phyloP scores from a whole-genome alignment of 106 monocot genomes.

The Dendrobium catenatum region DNA sequence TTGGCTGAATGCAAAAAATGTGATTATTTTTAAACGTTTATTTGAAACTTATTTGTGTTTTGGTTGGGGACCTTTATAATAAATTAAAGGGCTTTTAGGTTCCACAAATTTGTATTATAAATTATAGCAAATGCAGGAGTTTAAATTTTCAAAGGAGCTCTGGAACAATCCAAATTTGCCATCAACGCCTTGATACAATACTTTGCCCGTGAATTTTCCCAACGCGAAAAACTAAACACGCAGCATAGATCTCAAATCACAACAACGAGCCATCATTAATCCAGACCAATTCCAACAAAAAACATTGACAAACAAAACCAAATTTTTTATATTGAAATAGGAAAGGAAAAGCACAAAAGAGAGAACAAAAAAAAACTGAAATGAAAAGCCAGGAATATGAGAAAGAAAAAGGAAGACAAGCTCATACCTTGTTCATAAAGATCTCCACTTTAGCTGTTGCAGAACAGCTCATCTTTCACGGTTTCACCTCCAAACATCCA shows the following conservation, averaged over 20 bases:
- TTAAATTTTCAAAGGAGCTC: not conserved
- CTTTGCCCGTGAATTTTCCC: not conserved
- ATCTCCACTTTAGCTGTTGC: not conserved
- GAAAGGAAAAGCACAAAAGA: not conserved
- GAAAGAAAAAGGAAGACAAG: not conserved
- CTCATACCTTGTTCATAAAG: not conserved
- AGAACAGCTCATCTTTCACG: not conserved
- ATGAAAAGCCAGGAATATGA: not conserved
- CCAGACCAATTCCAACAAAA: not conserved
- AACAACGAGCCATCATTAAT: not conserved
- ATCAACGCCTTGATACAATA: not conserved
- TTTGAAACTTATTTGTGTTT: too few relatives aligned
- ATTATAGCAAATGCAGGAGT: too few relatives aligned
- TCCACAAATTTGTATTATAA: too few relatives aligned
- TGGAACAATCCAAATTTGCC: not conserved
- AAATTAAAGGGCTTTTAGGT: too few relatives aligned
- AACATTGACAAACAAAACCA: not conserved
- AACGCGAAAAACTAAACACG: not conserved
- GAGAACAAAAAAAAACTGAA: not conserved
- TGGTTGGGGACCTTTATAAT: too few relatives aligned
- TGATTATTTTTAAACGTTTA: too few relatives aligned
- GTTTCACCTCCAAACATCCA: not conserved
- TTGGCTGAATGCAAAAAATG: too few relatives aligned
- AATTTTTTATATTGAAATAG: not conserved
- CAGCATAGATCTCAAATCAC: not conserved